phyloP scores from a whole-genome alignment of 176 grass and related monocot genomes.

The Phyllostachys edulis region DNA sequence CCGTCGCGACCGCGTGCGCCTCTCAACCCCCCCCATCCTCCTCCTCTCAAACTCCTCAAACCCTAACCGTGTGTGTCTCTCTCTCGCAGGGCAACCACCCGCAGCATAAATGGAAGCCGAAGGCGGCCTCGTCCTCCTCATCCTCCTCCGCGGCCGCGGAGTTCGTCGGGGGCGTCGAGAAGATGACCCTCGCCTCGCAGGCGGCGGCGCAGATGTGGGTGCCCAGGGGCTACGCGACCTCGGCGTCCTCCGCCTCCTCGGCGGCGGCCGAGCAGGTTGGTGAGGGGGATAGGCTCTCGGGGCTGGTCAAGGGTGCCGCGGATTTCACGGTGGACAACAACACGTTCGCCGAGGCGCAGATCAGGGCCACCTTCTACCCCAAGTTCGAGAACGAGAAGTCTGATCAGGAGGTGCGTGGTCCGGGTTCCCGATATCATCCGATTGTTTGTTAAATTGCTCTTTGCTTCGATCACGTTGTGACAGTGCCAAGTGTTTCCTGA shows the following conservation, averaged over 20 bases:
- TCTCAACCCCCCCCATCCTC: background rate
- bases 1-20: slow-evolving; percentile 27
- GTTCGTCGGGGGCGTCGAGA: slow-evolving; percentile 1
- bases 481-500: background rate
- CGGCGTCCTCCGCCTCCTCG: slow-evolving; percentile 5
- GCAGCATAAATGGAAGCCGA: slow-evolving; percentile 45
- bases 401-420: slow-evolving; percentile 68
- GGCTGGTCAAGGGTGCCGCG: slow-evolving; percentile 54
- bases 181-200: slow-evolving; percentile 32
- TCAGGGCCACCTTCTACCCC: slow-evolving; percentile 92
- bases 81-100: slow-evolving; percentile 32
- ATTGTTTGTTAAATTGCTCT: slow-evolving; percentile 13
- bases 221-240: slow-evolving; percentile 48
- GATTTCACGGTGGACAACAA: slow-evolving; percentile 62
- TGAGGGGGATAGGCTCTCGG: slow-evolving; percentile 23
- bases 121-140: slow-evolving; percentile 14
- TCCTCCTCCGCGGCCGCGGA: background rate
- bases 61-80: background rate
- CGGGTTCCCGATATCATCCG: background rate
- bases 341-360: slow-evolving; percentile 67
- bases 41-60: background rate
- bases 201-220: slow-evolving; percentile 41
- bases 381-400: slow-evolving; percentile 99
- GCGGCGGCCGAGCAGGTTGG: slow-evolving; percentile 13
- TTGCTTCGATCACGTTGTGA: background rate